Base-by-base conservation (phyloP, 106 monocot species). In the Apostasia ramifera region DNA sequence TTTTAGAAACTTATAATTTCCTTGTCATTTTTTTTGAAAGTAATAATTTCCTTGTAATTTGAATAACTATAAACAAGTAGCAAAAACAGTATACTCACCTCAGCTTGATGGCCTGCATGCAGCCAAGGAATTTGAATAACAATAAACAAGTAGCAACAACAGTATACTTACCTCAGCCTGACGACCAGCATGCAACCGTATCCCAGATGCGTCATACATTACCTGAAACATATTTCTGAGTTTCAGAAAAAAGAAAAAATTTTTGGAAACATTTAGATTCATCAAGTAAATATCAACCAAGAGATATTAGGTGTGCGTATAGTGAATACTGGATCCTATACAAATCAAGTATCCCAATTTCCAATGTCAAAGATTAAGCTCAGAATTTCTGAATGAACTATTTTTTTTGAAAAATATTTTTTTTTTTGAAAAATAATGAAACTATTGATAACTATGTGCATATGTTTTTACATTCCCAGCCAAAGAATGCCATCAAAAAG, bases 121-220 rank as follows among this genome's bases (percentile, higher is more conserved):
- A 84, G 69, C 26, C 26, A 26, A 26, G 26, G 26, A 26, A 26
- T 26, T 26, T 26, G 26, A 26, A 26, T 26, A 26, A 26, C 26
- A 26, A 26, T 26, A 26, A 26, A 26, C 59, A 59, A 59, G 8
- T 9, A 59, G 45, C n/a, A 4, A 44, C 1, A 42, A 51, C 11
- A 74, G 38, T n/a, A 66, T 58, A 15, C 70, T 85, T 79, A 88
- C 88, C 77, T 83, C 88, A 73, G 88, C 88, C 71, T 88, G 88
- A 57, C 84, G 79, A 54, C 88, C 88, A 58, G 88, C 81, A 82
- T 88, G 88, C 13, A 84, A 71, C 57, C 88, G 73, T 37, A 88
- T 72, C 44, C 84, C 84, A 65, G 88, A 85, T 70, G 88, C 84
- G 80, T 88, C 88, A 77, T 88, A 88, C 88, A 88, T 88, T 45